These are phyloP conservation scores for Aspergillus leporis DNA, from an alignment of 495 filamentous ascomycete genomes.

Conservation along the genomic window DNA sequence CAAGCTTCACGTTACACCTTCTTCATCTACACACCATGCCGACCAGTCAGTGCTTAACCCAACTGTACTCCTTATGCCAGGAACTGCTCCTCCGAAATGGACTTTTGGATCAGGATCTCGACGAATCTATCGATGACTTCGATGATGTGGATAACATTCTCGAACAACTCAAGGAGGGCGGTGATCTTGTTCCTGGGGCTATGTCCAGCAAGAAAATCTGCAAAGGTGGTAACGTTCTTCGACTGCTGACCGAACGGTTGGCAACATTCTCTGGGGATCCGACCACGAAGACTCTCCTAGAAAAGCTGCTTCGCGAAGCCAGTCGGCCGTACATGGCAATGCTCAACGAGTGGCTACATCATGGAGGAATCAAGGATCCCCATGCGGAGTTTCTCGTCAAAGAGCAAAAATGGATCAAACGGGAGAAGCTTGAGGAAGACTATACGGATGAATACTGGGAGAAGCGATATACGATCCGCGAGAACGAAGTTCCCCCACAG, in stretches of 20 bases:
- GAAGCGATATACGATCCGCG: slow-evolving; percentile 90
- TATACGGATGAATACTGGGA: slow-evolving; percentile 99
- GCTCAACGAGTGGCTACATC: slow-evolving; percentile 98
- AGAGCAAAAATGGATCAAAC: slow-evolving; percentile 91
- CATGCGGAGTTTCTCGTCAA: slow-evolving; percentile 93
- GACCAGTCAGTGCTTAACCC: slow-evolving; percentile 84
- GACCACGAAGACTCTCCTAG: slow-evolving; percentile 75
- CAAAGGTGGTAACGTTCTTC: slow-evolving; percentile 88
- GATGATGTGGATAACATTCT: slow-evolving; percentile 87
- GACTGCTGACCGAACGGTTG: slow-evolving; percentile 78
- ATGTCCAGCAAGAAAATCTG: slow-evolving; percentile 88
- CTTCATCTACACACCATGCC: slow-evolving; percentile 89
- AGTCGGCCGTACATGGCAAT: slow-evolving; percentile 96
- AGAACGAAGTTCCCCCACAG: slow-evolving; percentile 88
- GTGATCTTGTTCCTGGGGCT: slow-evolving; percentile 70
- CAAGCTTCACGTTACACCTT: slow-evolving; percentile 85
- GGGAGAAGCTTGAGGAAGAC: slow-evolving; percentile 89
- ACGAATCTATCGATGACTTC: slow-evolving; percentile 79
- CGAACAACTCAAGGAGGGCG: slow-evolving; percentile 75
- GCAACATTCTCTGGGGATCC: slow-evolving; percentile 92
- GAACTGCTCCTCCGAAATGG: slow-evolving; percentile 87
- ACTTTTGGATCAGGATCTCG: slow-evolving; percentile 80
- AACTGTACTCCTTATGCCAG: slow-evolving; percentile 81
- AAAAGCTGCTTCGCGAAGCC: slow-evolving; percentile 78
- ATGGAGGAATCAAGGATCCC: slow-evolving; percentile 91